A percentile compares a stretch with the other conserved stretches of the same genome.
Conservation (phyloP, 2,329 filamentous ascomycete genomes). For the Cytospora paraplurivora region DNA sequence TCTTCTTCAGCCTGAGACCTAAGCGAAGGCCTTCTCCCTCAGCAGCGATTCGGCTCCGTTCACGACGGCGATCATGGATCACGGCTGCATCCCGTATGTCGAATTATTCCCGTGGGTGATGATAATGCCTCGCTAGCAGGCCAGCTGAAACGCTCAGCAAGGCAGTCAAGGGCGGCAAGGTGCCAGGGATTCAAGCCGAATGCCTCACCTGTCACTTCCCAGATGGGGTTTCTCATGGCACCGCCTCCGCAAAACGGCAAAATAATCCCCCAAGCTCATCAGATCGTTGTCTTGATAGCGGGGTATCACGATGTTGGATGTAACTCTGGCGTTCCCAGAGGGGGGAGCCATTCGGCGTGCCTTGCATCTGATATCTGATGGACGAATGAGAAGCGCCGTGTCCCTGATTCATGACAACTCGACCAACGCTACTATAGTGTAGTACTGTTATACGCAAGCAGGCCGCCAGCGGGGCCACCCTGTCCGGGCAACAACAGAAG, state of each 20-base stretch:
- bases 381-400: slow-evolving; percentile 26
- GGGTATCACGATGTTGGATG: slow-evolving; percentile 26
- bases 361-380: slow-evolving; percentile 25
- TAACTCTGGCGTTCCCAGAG: slow-evolving; percentile 17
- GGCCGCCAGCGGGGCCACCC: slow-evolving; percentile 18
- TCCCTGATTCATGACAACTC: slow-evolving; percentile 26
- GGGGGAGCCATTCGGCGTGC: slow-evolving; percentile 14
- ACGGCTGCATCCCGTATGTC: slow-evolving; percentile 16
- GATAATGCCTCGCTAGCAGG: slow-evolving; percentile 13
- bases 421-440: background rate
- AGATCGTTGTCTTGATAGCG: slow-evolving; percentile 26
- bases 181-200: slow-evolving; percentile 9
- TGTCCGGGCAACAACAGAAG: slow-evolving; percentile 14
- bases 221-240: slow-evolving; percentile 20
- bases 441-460: slow-evolving; percentile 5
- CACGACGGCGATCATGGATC: slow-evolving; percentile 3
- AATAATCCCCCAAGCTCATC: slow-evolving; percentile 16
- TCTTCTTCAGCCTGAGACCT: slow-evolving; percentile 24
- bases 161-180: slow-evolving; percentile 3
- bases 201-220: slow-evolving; percentile 18
- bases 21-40: slow-evolving; percentile 21
- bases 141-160: slow-evolving; percentile 9
- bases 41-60: slow-evolving; percentile 19
- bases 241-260: slow-evolving; percentile 16
- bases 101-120: slow-evolving; percentile 11